A percentile compares a stretch with the other conserved stretches of the same genome.
phyloP scores from a whole-genome alignment of 2,329 filamentous ascomycete species.

The Trichoderma afroharzianum region DNA sequence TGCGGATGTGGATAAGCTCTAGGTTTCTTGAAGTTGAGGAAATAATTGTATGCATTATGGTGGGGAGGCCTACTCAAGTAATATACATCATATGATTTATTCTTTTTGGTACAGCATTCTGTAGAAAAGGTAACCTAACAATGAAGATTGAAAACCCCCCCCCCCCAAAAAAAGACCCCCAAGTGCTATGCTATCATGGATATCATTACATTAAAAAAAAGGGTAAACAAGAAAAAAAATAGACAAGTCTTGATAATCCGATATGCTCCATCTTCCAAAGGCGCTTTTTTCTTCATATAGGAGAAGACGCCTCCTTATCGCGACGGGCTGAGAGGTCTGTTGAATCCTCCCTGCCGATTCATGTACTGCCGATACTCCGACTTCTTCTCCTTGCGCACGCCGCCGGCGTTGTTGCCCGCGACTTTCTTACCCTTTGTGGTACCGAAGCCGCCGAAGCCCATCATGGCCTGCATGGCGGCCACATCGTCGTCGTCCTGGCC shows the following conservation, averaged over 20 bases:
- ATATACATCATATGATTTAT: not conserved
- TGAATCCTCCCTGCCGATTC: conserved; percentile 80
- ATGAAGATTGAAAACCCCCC: not conserved
- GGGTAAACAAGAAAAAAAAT: not conserved
- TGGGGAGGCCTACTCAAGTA: not conserved
- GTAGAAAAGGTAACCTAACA: too few species aligned
- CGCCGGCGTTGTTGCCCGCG: conserved; percentile 78
- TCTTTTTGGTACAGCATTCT: not conserved
- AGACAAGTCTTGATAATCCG: not conserved
- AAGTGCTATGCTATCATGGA: conserved; percentile 11
- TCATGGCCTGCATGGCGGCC: conserved; percentile 73
- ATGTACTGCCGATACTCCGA: conserved; percentile 96
- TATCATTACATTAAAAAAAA: conserved; percentile 6
- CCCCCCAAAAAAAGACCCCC: not conserved
- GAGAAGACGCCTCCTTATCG: conserved; percentile 26
- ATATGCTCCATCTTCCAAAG: not conserved
- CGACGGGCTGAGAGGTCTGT: conserved; percentile 65
- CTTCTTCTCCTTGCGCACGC: conserved; percentile 87
- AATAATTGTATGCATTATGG: not conserved
- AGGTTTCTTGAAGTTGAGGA: not conserved
- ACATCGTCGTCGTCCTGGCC: conserved; percentile 62
- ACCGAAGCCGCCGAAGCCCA: conserved; percentile 86
- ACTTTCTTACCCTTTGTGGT: conserved; percentile 88
- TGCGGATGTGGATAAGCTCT: not conserved
- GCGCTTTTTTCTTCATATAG: not conserved